Base-by-base conservation (phyloP, 208 protist genomes). In the Crithidia bombi region DNA sequence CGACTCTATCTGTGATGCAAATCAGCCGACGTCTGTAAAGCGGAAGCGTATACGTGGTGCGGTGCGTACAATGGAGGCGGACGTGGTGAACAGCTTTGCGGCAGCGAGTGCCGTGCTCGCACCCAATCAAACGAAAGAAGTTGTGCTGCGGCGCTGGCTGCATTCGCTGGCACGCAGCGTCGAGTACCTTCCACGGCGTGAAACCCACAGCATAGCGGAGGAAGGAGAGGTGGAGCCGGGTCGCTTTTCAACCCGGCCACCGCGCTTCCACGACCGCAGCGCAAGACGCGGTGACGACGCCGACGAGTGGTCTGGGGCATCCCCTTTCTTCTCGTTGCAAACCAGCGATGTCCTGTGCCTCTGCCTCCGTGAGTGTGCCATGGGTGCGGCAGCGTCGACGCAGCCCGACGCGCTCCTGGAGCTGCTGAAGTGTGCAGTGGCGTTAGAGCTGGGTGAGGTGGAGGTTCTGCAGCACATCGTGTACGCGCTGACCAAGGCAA, bases 291-390 rank as follows among this genome's bases (percentile, higher is more conserved):
- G 62, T 3, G 62, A 78, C 5, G 69, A 68, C 5, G 58, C 69
- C 15, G 75, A 75, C 23, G 68, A 52, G 6, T 95, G 90, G 87
- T 73, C 70, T 0, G 87, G 81, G 21, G 81, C 76, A 19, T 91
- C 87, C n/a, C 84, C 87, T 4, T 89, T 80, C 62, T 87, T 91
- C 59, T 80, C 81, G 1, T 43, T 78, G 12, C 61, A 65, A 9
- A 55, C 85, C 6, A 87, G 66, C 58, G 90, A 96, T 63, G 76
- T 77, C 9, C 76, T 96, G 26, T 89, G 84, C 55, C 55, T 87
- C 23, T 89, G 85, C 47, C 78, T 96, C 0, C 65, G 73, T 3
- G 71, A 77, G 57, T 76, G 65, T 26, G 71, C 46, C 46, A 56
- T 61, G 59, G 32, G 5, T 28, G 69, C 25, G 6, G 41, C 28